Evolutionary conservation across 768 basidiomycete species (phyloP).

Genomic region (Calvatia gigantea): DNA sequence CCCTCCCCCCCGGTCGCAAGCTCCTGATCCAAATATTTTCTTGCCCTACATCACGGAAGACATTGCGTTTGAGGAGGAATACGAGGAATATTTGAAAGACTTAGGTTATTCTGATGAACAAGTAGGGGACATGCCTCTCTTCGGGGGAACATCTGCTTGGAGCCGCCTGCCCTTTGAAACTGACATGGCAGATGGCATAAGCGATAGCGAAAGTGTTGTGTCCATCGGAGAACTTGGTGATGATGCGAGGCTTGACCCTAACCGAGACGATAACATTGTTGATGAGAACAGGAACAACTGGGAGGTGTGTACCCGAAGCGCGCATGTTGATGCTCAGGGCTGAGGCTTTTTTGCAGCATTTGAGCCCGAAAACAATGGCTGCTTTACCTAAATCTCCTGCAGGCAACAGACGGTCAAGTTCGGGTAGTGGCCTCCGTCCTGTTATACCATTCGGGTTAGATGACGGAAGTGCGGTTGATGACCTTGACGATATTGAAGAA

Average conservation of each 20-base stretch:
- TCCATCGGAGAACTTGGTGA: slow-evolving; percentile 88
- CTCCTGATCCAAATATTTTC: slow-evolving; percentile 79
- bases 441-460: slow-evolving; percentile 73
- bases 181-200: slow-evolving; percentile 83
- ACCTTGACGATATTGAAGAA: slow-evolving; percentile 73
- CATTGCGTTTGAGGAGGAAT: slow-evolving; percentile 94
- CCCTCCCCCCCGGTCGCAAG: slow-evolving; percentile 87
- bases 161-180: slow-evolving; percentile 76
- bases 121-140: slow-evolving; percentile 15
- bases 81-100: slow-evolving; percentile 93
- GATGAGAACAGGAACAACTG: slow-evolving; percentile 92
- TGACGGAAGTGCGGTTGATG: slow-evolving; percentile 70
- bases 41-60: slow-evolving; percentile 91
- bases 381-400: slow-evolving; percentile 90
- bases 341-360: slow-evolving; percentile 54
- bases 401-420: slow-evolving; percentile 75
- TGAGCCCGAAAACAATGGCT: slow-evolving; percentile 95
- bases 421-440: slow-evolving; percentile 81
- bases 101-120: slow-evolving; percentile 69
- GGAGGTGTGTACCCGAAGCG: slow-evolving; percentile 62
- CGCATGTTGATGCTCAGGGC: slow-evolving; percentile 7
- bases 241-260: slow-evolving; percentile 62
- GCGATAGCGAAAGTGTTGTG: slow-evolving; percentile 91
- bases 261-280: slow-evolving; percentile 54
- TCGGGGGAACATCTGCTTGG: slow-evolving; percentile 64